A percentile compares a stretch with the other conserved stretches of the same genome.
phyloP scores from a whole-genome alignment of 306 rosid species.

The Gillenia trifoliata region DNA sequence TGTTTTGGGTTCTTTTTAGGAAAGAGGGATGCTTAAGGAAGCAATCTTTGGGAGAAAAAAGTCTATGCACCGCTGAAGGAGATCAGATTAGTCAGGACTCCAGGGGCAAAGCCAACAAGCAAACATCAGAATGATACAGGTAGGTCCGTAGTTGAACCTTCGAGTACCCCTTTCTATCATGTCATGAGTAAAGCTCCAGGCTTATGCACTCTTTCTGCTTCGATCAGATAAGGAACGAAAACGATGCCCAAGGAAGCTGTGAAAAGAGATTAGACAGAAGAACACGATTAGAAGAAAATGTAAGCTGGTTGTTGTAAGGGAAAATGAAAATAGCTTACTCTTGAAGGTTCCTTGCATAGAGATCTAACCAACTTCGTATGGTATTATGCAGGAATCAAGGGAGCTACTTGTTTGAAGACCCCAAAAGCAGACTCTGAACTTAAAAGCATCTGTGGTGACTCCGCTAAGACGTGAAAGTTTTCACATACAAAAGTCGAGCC shows the following conservation, averaged over 20 bases:
- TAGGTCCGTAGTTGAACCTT: constrained; percentile 9
- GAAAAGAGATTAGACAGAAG: constrained; percentile 29
- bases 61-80: constrained; percentile 42
- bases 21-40: constrained; percentile 86
- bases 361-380: not conserved
- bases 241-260: constrained; percentile 23
- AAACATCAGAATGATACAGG: constrained; percentile 31
- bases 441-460: constrained; percentile 30
- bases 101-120: constrained; percentile 27
- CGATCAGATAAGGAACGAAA: constrained; percentile 39
- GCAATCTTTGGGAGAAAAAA: constrained; percentile 69
- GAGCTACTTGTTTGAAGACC: constrained; percentile 18
- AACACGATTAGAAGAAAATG: constrained; percentile 27
- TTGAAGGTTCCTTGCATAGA: not conserved
- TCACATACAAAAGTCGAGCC: constrained; percentile 23
- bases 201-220: not conserved
- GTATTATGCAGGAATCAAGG: constrained; percentile 30
- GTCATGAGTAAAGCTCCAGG: constrained; percentile 8
- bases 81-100: constrained; percentile 26
- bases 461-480: constrained; percentile 14
- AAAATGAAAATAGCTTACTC: not conserved
- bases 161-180: not conserved
- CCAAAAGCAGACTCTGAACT: constrained; percentile 18
- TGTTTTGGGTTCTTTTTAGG: constrained; percentile 35
- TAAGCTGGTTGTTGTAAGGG: constrained; percentile 20